These are phyloP conservation scores for Sutorius australiensis DNA, from an alignment of 768 basidiomycete genomes.

Conservation along the genomic window DNA sequence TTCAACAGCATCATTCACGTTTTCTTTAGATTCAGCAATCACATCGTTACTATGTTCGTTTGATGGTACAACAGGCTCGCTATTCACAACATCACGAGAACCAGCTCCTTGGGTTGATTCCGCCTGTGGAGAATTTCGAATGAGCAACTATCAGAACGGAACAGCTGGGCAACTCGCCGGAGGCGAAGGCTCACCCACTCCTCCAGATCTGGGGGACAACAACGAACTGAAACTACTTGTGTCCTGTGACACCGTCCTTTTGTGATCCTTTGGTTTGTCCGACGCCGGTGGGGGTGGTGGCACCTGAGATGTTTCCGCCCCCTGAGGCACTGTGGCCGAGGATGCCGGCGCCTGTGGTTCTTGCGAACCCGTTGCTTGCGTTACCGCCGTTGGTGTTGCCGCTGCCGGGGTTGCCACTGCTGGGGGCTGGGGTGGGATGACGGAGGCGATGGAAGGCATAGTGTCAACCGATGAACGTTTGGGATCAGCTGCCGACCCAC, in stretches of 20 bases:
- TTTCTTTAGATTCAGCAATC: conserved; percentile 18
- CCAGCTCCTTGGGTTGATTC: background rate
- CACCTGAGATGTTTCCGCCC: background rate
- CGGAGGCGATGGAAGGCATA: conserved; percentile 17
- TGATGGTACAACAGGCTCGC: conserved; percentile 27
- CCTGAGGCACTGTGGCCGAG: background rate
- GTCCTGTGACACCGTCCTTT: background rate
- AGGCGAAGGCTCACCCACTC: conserved; percentile 33
- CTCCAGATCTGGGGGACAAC: conserved; percentile 5
- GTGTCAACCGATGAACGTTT: conserved; percentile 22
- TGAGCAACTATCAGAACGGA: conserved; percentile 31
- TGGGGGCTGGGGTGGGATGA: conserved; percentile 10
- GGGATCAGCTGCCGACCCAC: conserved; percentile 30
- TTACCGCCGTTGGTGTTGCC: background rate
- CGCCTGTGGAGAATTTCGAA: conserved; percentile 21
- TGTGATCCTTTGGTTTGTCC: conserved; percentile 13
- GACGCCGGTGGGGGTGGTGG: background rate
- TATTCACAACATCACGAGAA: conserved; percentile 15
- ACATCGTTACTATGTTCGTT: conserved; percentile 25
- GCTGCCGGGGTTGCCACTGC: background rate
- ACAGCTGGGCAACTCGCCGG: conserved; percentile 23
- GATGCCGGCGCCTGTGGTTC: background rate
- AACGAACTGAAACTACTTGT: background rate
- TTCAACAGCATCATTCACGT: conserved; percentile 25
- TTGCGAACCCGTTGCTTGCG: background rate